Base-by-base conservation (phyloP, 805 yeast genomes). In the Groenewaldozyma tartarivorans region DNA sequence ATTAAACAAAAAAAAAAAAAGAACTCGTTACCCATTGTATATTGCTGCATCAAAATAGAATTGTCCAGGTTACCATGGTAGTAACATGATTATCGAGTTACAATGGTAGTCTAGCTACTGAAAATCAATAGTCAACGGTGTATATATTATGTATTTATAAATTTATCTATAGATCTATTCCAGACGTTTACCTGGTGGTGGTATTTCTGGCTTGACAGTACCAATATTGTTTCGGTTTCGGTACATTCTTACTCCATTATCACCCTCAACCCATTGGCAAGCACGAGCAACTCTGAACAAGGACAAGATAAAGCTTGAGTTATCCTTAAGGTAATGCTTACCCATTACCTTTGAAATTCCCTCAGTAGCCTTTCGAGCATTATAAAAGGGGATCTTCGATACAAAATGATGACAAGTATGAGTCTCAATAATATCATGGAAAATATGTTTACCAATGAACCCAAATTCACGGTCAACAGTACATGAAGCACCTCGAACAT, bases 391-490 rank as follows among this genome's bases (percentile, higher is more conserved):
- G 50, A 84, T 82, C 61, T 94, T 70, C 7, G 88, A 79, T 48
- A 75, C 78, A 61, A 74, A 85, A 65, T 84, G 95, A 66, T 84
- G 95, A 54, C 81, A 71, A 41, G 85, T 94, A 59, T 84, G 95
- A 40, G 95, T 85, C 66, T 84, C 95, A 56, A 84, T 83, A 56
- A 84, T 84, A 60, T 82, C 94, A 63, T 84, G 95, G 77, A 84
- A 80, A 54, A 81, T 67, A 70, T 74, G 74, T 57, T 74, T 68
- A 43, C 95, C 95, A 47, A 81, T 68, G 58, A 83, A 79, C 22
- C 90, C 88, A 57, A 82, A 81, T 56, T 82, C 77, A 56, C 95
- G 71, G 63, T 84, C 95, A 48, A 85, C 77, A 43, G 94, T 84
- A 46, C 90, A 83, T 42, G 92, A 88, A 22, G 95, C 94, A 50